Percentiles rank a stretch among this genome's conserved stretches.
Evolutionary conservation across 1,284 basidiomycete species (phyloP).

Genomic region (Cutaneotrichosporon spelunceum): DNA sequence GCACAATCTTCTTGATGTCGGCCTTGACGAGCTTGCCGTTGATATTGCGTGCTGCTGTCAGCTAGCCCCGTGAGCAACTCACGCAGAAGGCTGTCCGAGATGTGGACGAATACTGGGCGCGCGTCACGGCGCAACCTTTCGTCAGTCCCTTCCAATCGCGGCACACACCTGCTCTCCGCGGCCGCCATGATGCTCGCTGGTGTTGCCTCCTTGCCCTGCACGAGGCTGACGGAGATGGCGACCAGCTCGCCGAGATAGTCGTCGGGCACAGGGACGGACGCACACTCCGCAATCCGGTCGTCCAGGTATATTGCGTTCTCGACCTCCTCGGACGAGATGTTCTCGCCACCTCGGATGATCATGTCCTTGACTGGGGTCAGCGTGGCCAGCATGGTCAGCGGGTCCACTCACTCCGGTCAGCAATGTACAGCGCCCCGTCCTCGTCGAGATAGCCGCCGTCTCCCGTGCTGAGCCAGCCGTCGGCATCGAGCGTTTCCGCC

Average conservation of each 20-base stretch:
- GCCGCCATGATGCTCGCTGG: slow-evolving; percentile 10
- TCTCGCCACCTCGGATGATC: slow-evolving; percentile 50
- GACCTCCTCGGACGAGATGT: slow-evolving; percentile 42
- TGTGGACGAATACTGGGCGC: slow-evolving; percentile 17
- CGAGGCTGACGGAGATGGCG: slow-evolving; percentile 37
- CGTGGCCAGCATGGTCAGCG: slow-evolving; percentile 37
- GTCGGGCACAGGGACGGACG: slow-evolving; percentile 40
- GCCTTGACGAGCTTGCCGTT: slow-evolving; percentile 25
- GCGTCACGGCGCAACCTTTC: slow-evolving; percentile 19
- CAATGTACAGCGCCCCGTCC: slow-evolving; percentile 43
- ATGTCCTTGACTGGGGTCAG: slow-evolving; percentile 42
- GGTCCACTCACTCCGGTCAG: slow-evolving; percentile 40
- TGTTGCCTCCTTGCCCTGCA: slow-evolving; percentile 9
- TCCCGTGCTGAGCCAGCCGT: slow-evolving; percentile 48
- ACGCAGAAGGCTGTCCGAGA: slow-evolving; percentile 17
- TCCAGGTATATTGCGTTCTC: slow-evolving; percentile 46
- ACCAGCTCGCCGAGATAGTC: slow-evolving; percentile 42
- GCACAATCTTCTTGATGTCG: slow-evolving; percentile 23
- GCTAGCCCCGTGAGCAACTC: neutral
- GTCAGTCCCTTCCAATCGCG: neutral
- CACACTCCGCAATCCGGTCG: slow-evolving; percentile 36
- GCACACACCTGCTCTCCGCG: slow-evolving; percentile 18
- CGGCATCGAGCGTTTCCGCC: slow-evolving; percentile 23
- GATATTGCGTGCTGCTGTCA: slow-evolving; percentile 16
- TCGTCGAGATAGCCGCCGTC: slow-evolving; percentile 41